Percentiles rank a stretch among this genome's conserved stretches.
phyloP scores from a whole-genome alignment of 2,329 filamentous ascomycete species.

The Trichoderma sp. region DNA sequence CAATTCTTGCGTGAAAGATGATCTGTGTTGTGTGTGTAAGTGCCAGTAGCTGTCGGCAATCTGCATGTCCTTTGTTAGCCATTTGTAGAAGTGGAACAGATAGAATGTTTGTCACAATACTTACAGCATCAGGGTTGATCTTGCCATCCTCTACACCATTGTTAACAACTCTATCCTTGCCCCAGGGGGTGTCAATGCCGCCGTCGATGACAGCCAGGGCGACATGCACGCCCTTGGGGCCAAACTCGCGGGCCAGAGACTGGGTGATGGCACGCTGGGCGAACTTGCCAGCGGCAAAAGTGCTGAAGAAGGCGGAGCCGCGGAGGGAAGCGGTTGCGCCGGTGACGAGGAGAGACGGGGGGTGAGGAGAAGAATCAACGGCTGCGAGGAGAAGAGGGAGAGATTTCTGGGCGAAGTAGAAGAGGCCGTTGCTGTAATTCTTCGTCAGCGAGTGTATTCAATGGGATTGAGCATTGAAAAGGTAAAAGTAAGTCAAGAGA shows the following conservation, averaged over 20 bases:
- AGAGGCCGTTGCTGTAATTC: slow-evolving; percentile 59
- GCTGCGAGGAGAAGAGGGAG: slow-evolving; percentile 69
- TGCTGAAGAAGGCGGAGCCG: slow-evolving; percentile 65
- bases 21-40: slow-evolving; percentile 75
- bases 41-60: slow-evolving; percentile 88
- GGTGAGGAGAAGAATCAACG: slow-evolving; percentile 53
- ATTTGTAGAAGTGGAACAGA: background rate
- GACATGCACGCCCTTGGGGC: slow-evolving; percentile 79
- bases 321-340: slow-evolving; percentile 80
- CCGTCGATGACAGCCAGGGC: slow-evolving; percentile 82
- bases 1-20: slow-evolving; percentile 77
- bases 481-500: too few species aligned
- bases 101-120: slow-evolving; percentile 37
- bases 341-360: slow-evolving; percentile 80
- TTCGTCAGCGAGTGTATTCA: background rate
- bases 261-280: slow-evolving; percentile 72
- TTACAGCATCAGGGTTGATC: slow-evolving; percentile 69
- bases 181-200: slow-evolving; percentile 75
- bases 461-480: background rate
- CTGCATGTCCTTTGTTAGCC: slow-evolving; percentile 38
- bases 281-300: slow-evolving; percentile 79
- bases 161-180: slow-evolving; percentile 52
- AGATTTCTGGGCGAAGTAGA: slow-evolving; percentile 69
- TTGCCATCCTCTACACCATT: slow-evolving; percentile 56
- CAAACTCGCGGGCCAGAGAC: slow-evolving; percentile 78